phyloP scores from a whole-genome alignment of 78 protist species.

The Tieghemostelium lacteum region DNA sequence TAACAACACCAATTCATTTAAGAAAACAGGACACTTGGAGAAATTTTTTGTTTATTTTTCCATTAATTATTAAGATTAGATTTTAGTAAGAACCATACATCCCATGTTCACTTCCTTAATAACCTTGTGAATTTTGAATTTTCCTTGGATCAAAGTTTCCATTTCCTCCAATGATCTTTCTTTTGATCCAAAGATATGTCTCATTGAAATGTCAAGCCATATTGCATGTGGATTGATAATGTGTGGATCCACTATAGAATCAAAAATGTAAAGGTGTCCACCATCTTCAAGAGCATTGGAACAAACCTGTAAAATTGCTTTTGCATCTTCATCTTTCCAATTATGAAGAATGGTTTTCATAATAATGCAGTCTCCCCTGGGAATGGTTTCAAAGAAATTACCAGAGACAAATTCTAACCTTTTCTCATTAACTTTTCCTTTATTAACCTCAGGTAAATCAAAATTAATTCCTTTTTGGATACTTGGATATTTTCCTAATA shows the following conservation, averaged over 20 bases:
- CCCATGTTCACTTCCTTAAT: too few species aligned
- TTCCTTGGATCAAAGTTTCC: not conserved
- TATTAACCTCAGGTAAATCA: not conserved
- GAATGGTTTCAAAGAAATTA: conserved; percentile 9
- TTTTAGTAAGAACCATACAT: too few species aligned
- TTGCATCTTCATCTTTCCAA: conserved; percentile 16
- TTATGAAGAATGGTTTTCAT: conserved; percentile 4
- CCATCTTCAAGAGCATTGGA: not conserved
- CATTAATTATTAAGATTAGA: too few species aligned
- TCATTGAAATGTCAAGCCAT: not conserved
- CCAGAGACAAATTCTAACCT: not conserved
- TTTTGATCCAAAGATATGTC: not conserved
- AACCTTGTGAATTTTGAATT: too few species aligned
- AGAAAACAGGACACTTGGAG: too few species aligned
- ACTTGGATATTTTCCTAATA: too few species aligned
- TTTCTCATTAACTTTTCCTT: too few species aligned
- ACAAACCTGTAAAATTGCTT: not conserved
- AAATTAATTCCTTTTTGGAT: conserved; percentile 35
- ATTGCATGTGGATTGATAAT: too few species aligned
- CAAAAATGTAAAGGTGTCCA: not conserved
- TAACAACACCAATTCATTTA: too few species aligned
- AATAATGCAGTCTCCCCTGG: not conserved
- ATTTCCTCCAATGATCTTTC: not conserved
- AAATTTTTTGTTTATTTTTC: too few species aligned
- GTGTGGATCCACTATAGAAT: not conserved